Evolutionary conservation across 2,329 filamentous ascomycete species (phyloP), one percentile per base, ranked within the genome.

Genomic region (Arthrinium phaeospermum): DNA sequence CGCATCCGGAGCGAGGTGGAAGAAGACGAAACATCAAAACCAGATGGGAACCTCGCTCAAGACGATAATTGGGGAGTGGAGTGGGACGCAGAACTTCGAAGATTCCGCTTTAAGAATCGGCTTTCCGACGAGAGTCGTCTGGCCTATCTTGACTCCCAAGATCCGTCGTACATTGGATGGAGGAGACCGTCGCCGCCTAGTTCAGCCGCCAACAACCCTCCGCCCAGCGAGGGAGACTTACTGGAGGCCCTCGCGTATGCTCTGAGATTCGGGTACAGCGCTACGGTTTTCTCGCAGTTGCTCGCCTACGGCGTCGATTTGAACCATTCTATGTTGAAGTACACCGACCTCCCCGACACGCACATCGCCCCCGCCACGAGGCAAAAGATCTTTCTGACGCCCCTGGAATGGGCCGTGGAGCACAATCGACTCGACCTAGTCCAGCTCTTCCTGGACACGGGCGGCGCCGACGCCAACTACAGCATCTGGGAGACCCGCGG

Each of bases 371-470:
- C 46, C 0, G 19, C 16, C 24, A 3, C 14, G 45, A 3, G 0
- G 6, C 3, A 7, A 4, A 19, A 27, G n/a, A 49, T 47, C 24
- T 14, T 2, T 5, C 24, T 71, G 4, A 68, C 47, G 27, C 70
- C 70, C 49, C 24, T 71, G 13, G 70, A 71, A 47, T 71, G 70
- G 70, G 70, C 64, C 24, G 47, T 64, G 30, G 64, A 71, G 41
- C 44, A 68, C 19, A n/a, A 45, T n/a, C 30, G 64, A 14, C 27
- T 34, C n/a, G 61, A 71, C 24, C 70, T 71, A 12, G 70, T 71
- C 64, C n/a, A 34, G 19, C 70, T 68, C 13, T 57, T 71, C 30
- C 41, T 71, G 10, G 57, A 37, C 24, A 3, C 37, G 5, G 64
- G 30, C 13, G 70, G 70, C 47, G 70, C 70, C 44, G 61, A 71